Evolutionary conservation across 73 alveolate species (phyloP), one percentile per base, ranked within the genome.

Genomic region (Paraurostyla sp.): DNA sequence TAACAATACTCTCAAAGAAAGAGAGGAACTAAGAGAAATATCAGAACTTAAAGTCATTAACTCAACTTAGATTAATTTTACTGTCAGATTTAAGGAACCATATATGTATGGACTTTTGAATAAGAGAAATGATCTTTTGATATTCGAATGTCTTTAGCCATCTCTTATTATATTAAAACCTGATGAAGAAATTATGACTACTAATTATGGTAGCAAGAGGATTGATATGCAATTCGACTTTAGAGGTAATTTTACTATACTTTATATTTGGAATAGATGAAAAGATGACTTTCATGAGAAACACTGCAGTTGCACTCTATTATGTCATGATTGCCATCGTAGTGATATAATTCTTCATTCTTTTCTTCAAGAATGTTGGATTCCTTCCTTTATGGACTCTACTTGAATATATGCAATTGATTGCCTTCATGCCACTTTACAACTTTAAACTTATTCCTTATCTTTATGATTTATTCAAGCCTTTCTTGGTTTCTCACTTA

Each of bases 321-420:
- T 73, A 73, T 73, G 86, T 73, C 36, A 73, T 73, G 86, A 73
- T 73, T 45, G 86, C 71, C 22, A 73, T 73, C 35, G 30, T 73
- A 1, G 86, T 73, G 7, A 38, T 43, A 16, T 50, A 73, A 45
- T 73, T 73, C 86, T 43, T 73, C 51, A 18, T 49, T n/a, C 51
- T 73, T 45, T 43, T 73, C 71, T 73, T 73, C 29, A 73, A 49
- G 52, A 73, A 73, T 46, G 86, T 73, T 2, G 86, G 86, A 0
- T 73, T 73, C 56, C 36, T 73, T 15, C 86, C 86, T 13, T 56
- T 73, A 32, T 73, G 86, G 86, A 73, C 86, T 49, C 33, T 73
- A 22, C 3, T 73, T 45, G 86, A 73, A 27, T 73, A 73, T 56
- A 73, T 73, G 86, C 86, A 73, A 73, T 71, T 73, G 18, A 73